These are phyloP conservation scores for Margaritispora aquatica DNA, from an alignment of 495 filamentous ascomycete species.

Conservation along the genomic window DNA sequence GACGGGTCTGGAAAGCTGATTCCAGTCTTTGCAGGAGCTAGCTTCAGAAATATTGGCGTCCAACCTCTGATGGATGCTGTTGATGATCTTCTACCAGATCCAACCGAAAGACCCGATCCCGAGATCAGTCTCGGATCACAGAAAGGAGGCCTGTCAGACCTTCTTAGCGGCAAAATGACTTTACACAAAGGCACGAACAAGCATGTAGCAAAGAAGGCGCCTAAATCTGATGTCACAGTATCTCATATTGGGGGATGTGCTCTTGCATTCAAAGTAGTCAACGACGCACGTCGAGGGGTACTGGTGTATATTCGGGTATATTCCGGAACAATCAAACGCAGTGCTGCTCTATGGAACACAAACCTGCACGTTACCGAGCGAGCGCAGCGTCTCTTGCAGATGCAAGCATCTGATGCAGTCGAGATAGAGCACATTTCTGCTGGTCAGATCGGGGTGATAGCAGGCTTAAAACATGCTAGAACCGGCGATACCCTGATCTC, in stretches of 20 bases:
- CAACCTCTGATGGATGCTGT: conserved; percentile 88
- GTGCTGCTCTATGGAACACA: conserved; percentile 78
- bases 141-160: conserved; percentile 40
- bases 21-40: conserved; percentile 87
- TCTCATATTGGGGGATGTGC: conserved; percentile 66
- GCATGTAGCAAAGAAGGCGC: conserved; percentile 18
- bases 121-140: conserved; percentile 62
- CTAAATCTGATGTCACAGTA: conserved; percentile 31
- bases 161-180: conserved; percentile 35
- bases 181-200: conserved; percentile 28
- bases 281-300: conserved; percentile 77
- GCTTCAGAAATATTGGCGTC: conserved; percentile 90
- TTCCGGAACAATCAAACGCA: conserved; percentile 69
- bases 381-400: conserved; percentile 75
- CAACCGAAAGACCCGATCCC: conserved; percentile 68
- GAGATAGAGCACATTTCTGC: conserved; percentile 73
- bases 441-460: conserved; percentile 95
- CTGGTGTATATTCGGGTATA: conserved; percentile 93
- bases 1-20: conserved; percentile 58
- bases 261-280: conserved; percentile 94
- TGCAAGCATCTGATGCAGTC: conserved; percentile 85
- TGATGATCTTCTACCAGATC: conserved; percentile 78
- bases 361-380: conserved; percentile 77
- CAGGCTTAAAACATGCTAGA: conserved; percentile 79
- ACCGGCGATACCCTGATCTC: conserved; percentile 90